Evolutionary conservation across 768 basidiomycete species (phyloP), one percentile per base, ranked within the genome.

Genomic region (Podaxis carcinomalis): DNA sequence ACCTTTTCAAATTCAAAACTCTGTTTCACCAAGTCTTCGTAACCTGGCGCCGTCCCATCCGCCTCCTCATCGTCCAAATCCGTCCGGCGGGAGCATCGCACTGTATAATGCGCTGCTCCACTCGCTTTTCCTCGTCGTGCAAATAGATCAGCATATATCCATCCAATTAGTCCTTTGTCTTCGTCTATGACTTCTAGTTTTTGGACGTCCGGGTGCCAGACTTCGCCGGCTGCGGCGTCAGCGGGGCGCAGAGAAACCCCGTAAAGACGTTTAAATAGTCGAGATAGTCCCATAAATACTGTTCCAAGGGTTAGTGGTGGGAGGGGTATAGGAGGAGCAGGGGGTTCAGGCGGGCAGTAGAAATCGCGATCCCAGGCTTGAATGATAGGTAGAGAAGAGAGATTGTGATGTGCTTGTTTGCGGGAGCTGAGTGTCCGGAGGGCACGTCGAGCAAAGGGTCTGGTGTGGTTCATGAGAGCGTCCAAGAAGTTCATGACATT

Each of bases 351-450:
- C 0, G 90, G 89, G 60, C 92, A 90, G 72, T 94, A 98, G 70
- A 88, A 96, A 66, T 98, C 95, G 65, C 95, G 83, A 74, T 98
- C 97, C 97, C 97, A 99, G n/a, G 94, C 88, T 64, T 96, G 84
- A 54, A 98, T 84, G 23, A 77, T 76, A 46, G 90, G 90, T 50
- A 83, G 75, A 21, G 79, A 74, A 0, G 80, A 75, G 1, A 85
- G 78, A 21, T 77, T 74, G 28, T 93, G 83, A 66, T 90, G 88
- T 7, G 78, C 78, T 70, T 92, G 88, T 77, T 98, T 98, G 65
- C 82, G 85, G 66, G 73, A 75, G 71, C 80, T 85, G 59, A 85
- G 79, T 49, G 86, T 80, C 40, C 80, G 80, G 39, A 98, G 75
- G 47, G 95, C 95, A 28, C 78, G 78, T 55, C 83, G 77, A 10